phyloP scores from a whole-genome alignment of 495 filamentous ascomycete genomes.

The Trichoderma erinaceum region DNA sequence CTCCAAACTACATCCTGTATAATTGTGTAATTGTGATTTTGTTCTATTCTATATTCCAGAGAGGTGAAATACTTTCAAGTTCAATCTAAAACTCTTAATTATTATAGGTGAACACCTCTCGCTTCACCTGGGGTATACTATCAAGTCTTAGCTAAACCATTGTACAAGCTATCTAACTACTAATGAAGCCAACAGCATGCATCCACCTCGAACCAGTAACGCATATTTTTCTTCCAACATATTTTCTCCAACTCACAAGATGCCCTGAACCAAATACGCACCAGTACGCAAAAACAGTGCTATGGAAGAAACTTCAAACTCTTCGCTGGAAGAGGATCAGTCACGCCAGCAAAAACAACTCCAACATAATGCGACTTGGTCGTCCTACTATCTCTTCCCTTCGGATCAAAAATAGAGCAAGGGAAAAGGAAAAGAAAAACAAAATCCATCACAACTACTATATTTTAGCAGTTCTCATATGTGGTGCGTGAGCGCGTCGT shows the following conservation, averaged over 20 bases:
- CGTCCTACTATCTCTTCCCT: not conserved
- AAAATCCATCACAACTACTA: not conserved
- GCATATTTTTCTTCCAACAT: not conserved
- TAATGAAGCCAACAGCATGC: not conserved
- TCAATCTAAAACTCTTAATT: no score
- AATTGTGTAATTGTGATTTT: not conserved
- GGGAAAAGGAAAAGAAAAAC: not conserved
- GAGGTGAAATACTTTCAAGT: no score
- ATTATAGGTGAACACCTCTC: not conserved
- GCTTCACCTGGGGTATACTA: constrained; percentile 12
- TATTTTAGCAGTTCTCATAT: not conserved
- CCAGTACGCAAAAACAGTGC: constrained; percentile 11
- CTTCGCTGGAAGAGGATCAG: not conserved
- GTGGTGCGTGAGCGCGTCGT: constrained; percentile 10
- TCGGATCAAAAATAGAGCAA: not conserved
- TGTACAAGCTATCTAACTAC: constrained; percentile 2
- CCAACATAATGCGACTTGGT: constrained; percentile 8
- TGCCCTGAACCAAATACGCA: not conserved
- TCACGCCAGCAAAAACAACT: not conserved
- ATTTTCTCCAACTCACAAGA: not conserved
- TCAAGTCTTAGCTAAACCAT: constrained; percentile 8
- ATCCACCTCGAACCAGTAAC: not conserved
- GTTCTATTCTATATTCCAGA: not conserved
- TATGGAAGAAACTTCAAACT: constrained; percentile 1
- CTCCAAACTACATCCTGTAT: not conserved